These are phyloP conservation scores for Elymus sibiricus DNA, from an alignment of 176 grass and related monocot genomes.

Conservation along the genomic window DNA sequence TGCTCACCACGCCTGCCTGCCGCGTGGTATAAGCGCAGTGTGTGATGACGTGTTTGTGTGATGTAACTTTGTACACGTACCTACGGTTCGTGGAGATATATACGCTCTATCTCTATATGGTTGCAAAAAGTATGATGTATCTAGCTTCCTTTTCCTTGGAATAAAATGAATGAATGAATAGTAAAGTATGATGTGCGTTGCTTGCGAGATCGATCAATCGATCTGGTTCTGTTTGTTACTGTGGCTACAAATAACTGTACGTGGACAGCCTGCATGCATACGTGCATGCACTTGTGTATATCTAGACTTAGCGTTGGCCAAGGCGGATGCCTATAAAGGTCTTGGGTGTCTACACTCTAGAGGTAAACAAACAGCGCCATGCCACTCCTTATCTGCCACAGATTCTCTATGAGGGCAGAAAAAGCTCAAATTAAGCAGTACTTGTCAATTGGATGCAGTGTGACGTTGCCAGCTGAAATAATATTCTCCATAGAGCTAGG, in stretches of 20 bases:
- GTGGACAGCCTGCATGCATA: not conserved
- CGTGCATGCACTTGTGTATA: not conserved
- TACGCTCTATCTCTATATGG: too few relatives aligned
- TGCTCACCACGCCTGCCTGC: too few relatives aligned
- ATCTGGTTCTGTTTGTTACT: not conserved
- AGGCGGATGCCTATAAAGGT: not conserved
- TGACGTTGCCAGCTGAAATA: not conserved
- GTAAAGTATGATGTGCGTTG: not conserved
- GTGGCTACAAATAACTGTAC: not conserved
- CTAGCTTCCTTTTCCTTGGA: not conserved
- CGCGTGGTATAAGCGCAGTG: not conserved
- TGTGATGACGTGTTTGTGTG: not conserved
- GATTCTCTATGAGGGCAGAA: not conserved
- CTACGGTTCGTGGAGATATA: too few relatives aligned
- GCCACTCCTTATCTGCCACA: not conserved
- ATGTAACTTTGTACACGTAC: not conserved
- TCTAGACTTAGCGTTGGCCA: not conserved
- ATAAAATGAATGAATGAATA: not conserved
- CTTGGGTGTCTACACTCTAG: too few relatives aligned
- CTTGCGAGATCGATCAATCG: not conserved
- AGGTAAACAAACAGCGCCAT: too few relatives aligned
- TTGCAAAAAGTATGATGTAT: not conserved
- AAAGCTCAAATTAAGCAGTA: not conserved
- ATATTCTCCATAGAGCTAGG: not conserved
- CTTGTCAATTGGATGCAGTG: not conserved